A percentile compares a stretch with the other conserved stretches of the same genome.
Conservation (phyloP, 176 grass and related monocot species). For the Oryza brachyantha region DNA sequence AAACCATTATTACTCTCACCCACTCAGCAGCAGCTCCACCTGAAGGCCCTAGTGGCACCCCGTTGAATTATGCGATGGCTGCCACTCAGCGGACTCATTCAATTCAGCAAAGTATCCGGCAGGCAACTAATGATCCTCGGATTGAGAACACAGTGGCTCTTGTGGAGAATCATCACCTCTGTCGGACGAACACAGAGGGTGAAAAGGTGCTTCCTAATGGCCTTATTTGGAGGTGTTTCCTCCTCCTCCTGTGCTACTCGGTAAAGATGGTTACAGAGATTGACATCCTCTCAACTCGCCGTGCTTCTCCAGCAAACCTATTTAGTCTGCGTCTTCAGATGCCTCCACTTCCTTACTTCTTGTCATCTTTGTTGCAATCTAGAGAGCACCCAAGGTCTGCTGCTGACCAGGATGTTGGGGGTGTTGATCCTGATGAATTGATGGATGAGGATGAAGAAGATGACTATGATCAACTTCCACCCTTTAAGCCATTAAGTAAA, state of each 20-base stretch:
- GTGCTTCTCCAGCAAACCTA: conserved; percentile 39
- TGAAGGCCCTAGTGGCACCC: conserved; percentile 74
- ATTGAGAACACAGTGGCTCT: conserved; percentile 68
- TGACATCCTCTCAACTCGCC: conserved; percentile 50
- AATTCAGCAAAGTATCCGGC: conserved; percentile 67
- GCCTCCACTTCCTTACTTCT: conserved; percentile 66
- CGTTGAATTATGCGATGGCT: conserved; percentile 63
- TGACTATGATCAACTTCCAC: conserved; percentile 75
- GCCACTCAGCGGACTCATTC: conserved; percentile 49
- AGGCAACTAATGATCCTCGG: conserved; percentile 53
- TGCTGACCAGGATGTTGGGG: conserved; percentile 38
- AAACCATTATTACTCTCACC: conserved; percentile 70
- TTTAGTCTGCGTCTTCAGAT: conserved; percentile 48
- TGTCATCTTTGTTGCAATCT: conserved; percentile 77
- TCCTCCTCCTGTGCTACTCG: conserved; percentile 81
- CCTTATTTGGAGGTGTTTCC: conserved; percentile 66
- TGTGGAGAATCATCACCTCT: conserved; percentile 89
- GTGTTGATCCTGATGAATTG: conserved; percentile 54
- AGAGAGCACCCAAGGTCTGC: conserved; percentile 61
- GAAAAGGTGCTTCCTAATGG: conserved; percentile 86
- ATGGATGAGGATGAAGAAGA: conserved; percentile 51
- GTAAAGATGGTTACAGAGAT: conserved; percentile 72
- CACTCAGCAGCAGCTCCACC: conserved; percentile 70
- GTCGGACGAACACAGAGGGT: conserved; percentile 64
- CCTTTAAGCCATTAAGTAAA: conserved; percentile 84